Evolutionary conservation across 192 early-diverging fungal species (phyloP).

Genomic region (Backusella tarrabulga): DNA sequence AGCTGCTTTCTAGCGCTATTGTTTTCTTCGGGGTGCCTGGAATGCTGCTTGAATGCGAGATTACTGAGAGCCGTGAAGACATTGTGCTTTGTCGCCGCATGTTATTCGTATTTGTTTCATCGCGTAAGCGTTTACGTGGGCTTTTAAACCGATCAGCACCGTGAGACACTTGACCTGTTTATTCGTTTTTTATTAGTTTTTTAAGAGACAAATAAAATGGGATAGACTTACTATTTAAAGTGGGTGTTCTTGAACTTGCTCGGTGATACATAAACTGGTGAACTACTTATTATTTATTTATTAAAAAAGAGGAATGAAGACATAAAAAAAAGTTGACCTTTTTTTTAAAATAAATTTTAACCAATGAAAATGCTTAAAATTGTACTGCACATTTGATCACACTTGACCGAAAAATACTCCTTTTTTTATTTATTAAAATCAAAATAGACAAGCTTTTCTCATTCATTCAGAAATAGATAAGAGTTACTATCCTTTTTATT

Average conservation of each 20-base stretch:
- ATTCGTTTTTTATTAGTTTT: background rate
- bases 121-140: slow-evolving; percentile 1
- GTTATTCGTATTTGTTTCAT: background rate
- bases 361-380: no score
- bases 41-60: background rate
- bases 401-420: no score
- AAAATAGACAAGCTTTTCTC: no score
- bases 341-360: no score
- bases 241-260: background rate
- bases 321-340: background rate
- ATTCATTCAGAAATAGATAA: no score
- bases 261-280: background rate
- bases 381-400: no score
- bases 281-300: background rate
- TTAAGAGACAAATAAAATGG: background rate
- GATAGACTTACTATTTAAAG: background rate
- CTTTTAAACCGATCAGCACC: background rate
- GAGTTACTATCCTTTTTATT: no score
- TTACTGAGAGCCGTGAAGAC: background rate
- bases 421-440: no score
- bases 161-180: background rate
- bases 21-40: background rate
- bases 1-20: background rate
- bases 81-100: background rate
- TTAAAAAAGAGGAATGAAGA: background rate